A percentile compares a stretch with the other conserved stretches of the same genome.
phyloP scores from a whole-genome alignment of 2,329 filamentous ascomycete genomes.

The Paraphaeosphaeria sporulosa region DNA sequence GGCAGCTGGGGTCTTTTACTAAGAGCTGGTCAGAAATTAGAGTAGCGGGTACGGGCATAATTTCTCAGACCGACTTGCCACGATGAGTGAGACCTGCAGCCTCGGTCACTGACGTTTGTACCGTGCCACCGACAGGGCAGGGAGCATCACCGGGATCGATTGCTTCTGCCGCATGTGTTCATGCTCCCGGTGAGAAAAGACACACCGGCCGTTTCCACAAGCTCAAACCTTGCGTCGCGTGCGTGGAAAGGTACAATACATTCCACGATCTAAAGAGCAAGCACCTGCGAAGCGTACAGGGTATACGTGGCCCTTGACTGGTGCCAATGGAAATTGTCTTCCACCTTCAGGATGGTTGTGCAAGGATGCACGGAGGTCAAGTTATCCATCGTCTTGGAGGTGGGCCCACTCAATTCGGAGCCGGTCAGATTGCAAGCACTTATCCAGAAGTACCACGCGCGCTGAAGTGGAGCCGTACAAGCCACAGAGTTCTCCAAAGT shows the following conservation, averaged over 20 bases:
- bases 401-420: not conserved
- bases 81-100: constrained; percentile 1
- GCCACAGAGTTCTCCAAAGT: not conserved
- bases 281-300: not conserved
- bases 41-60: not conserved
- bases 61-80: not conserved
- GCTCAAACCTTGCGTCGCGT: not conserved
- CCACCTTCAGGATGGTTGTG: constrained; percentile 4
- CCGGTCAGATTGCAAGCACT: constrained; percentile 8
- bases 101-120: constrained; percentile 1
- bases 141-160: not conserved
- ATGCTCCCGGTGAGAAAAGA: not conserved
- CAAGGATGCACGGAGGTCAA: not conserved
- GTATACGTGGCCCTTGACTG: not conserved
- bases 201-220: constrained; percentile 7
- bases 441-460: not conserved
- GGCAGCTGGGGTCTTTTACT: not conserved
- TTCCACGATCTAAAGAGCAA: not conserved
- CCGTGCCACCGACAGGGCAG: not conserved
- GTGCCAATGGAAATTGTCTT: not conserved
- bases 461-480: not conserved
- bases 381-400: constrained; percentile 6
- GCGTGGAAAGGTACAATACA: not conserved
- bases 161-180: not conserved
- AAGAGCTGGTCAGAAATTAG: constrained; percentile 3